Evolutionary conservation across 352 stramenopile species (phyloP).

Genomic region (Albugo candida): DNA sequence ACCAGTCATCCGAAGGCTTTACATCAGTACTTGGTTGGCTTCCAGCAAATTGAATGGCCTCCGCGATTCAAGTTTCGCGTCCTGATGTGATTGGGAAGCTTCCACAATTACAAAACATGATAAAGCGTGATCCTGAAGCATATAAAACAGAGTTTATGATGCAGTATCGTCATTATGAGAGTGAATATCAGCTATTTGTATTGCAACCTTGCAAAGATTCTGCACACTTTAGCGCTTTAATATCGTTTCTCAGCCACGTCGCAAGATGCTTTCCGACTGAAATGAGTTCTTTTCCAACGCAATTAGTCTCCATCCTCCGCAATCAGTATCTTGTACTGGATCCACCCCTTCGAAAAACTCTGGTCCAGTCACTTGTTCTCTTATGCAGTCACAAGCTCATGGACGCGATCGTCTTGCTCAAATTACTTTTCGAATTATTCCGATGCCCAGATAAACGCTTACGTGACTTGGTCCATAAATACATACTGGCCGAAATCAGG

Average conservation of each 20-base stretch:
- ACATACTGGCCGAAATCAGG: slow-evolving; percentile 92
- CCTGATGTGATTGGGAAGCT: slow-evolving; percentile 82
- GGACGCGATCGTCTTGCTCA: slow-evolving; percentile 82
- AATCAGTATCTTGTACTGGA: slow-evolving; percentile 80
- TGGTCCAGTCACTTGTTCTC: slow-evolving; percentile 90
- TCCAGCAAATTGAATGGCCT: too few species aligned
- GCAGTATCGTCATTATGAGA: slow-evolving; percentile 91
- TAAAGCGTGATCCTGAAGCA: slow-evolving; percentile 91
- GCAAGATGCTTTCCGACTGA: slow-evolving; percentile 78
- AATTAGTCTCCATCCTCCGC: slow-evolving; percentile 86
- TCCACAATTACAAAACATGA: slow-evolving; percentile 95
- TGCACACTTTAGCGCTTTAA: slow-evolving; percentile 86
- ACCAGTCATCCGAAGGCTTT: too few species aligned
- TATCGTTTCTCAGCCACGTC: slow-evolving; percentile 92
- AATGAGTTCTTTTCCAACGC: slow-evolving; percentile 68
- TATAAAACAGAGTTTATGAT: slow-evolving; percentile 97
- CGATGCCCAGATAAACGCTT: slow-evolving; percentile 91
- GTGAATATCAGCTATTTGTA: slow-evolving; percentile 89
- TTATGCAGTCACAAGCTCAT: slow-evolving; percentile 90
- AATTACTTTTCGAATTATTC: slow-evolving; percentile 96
- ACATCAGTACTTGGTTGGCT: too few species aligned
- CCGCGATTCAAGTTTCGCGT: slow-evolving; percentile 45
- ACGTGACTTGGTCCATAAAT: slow-evolving; percentile 85
- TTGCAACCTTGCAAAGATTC: slow-evolving; percentile 84
- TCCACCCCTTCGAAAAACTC: slow-evolving; percentile 83